These are phyloP conservation scores for Pyrenula aspistea DNA, from an alignment of 495 filamentous ascomycete species.

Conservation along the genomic window DNA sequence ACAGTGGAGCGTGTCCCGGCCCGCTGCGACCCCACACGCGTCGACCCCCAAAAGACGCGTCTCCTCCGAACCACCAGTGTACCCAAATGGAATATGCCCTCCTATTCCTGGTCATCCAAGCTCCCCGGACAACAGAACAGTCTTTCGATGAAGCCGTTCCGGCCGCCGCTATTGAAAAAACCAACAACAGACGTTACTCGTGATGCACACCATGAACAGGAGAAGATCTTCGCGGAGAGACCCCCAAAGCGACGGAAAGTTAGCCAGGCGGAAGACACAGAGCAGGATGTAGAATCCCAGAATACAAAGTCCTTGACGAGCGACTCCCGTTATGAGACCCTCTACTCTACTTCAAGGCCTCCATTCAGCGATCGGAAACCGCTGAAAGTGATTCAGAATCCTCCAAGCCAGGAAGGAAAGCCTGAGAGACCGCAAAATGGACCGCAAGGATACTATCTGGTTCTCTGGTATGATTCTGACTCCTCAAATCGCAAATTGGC, in stretches of 20 bases:
- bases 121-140: not conserved
- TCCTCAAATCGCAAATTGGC: constrained; percentile 1
- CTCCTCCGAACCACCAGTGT: no score
- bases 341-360: no score
- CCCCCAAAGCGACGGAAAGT: not conserved
- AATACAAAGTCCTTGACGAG: not conserved
- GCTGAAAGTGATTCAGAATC: not conserved
- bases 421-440: constrained; percentile 7
- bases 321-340: not conserved
- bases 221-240: not conserved
- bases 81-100: no score
- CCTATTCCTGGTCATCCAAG: not conserved
- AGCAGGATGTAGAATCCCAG: not conserved
- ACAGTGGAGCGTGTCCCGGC: no score
- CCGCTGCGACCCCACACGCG: no score
- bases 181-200: not conserved
- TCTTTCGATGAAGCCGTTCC: not conserved
- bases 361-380: not conserved
- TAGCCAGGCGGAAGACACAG: not conserved
- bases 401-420: constrained; percentile 5
- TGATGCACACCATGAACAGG: not conserved
- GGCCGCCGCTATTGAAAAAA: not conserved
- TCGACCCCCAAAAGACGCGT: no score
- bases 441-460: constrained; percentile 49
- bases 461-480: constrained; percentile 41